Percentiles rank a stretch among this genome's conserved stretches.
phyloP scores from a whole-genome alignment of 495 filamentous ascomycete genomes.

The Extremus antarcticus region DNA sequence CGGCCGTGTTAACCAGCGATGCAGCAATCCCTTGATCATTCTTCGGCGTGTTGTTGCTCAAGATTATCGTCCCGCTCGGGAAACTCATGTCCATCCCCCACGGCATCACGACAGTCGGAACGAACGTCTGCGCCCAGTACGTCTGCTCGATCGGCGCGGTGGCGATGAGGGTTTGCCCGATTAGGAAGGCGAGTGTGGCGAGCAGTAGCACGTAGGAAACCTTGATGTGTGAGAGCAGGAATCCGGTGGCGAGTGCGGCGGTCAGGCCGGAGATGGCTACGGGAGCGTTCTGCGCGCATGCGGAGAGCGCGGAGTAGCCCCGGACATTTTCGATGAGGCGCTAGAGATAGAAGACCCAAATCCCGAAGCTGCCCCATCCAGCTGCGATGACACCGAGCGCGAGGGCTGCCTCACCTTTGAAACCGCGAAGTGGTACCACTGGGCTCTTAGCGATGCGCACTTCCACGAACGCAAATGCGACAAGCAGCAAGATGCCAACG shows the following conservation, averaged over 20 bases:
- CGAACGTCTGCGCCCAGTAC: slow-evolving; percentile 53
- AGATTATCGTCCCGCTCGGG: slow-evolving; percentile 47
- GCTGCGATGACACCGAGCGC: slow-evolving; percentile 43
- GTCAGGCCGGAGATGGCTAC: slow-evolving; percentile 30
- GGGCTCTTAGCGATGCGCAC: slow-evolving; percentile 34
- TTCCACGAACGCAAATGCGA: slow-evolving; percentile 43
- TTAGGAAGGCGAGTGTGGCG: slow-evolving; percentile 35
- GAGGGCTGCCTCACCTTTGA: slow-evolving; percentile 41
- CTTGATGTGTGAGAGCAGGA: slow-evolving; percentile 31
- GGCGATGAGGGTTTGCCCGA: slow-evolving; percentile 34
- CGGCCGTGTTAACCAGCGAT: slow-evolving; percentile 50
- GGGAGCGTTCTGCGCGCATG: slow-evolving; percentile 32
- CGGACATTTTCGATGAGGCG: slow-evolving; percentile 33
- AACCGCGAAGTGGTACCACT: slow-evolving; percentile 41
- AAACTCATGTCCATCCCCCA: slow-evolving; percentile 54
- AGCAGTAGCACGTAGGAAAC: slow-evolving; percentile 41
- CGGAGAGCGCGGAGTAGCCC: slow-evolving; percentile 28
- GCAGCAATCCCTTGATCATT: slow-evolving; percentile 56
- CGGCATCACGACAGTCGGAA: slow-evolving; percentile 44
- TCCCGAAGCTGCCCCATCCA: slow-evolving; percentile 54
- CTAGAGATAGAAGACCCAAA: slow-evolving; percentile 39
- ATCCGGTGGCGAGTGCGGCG: slow-evolving; percentile 36
- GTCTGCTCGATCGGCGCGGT: slow-evolving; percentile 38
- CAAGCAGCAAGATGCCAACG: slow-evolving; percentile 41
- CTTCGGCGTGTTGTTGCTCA: slow-evolving; percentile 44